Percentiles rank a stretch among this genome's conserved stretches.
phyloP scores from a whole-genome alignment of 116 monocot genomes.

The Papilionanthe hybrid region DNA sequence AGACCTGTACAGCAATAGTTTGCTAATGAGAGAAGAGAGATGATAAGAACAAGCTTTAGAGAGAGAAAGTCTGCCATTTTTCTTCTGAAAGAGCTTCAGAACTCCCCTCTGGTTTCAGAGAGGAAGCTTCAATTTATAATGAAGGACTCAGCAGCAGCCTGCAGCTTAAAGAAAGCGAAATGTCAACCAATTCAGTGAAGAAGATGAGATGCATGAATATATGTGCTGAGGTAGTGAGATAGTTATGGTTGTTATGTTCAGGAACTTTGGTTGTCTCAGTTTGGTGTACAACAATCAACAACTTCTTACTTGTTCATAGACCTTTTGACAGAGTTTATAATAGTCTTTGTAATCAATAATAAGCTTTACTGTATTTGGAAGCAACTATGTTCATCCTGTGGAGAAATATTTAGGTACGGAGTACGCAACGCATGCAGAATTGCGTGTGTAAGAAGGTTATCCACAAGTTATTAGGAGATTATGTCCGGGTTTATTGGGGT shows the following conservation, averaged over 20 bases:
- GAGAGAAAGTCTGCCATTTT: neutral
- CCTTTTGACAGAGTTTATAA: neutral
- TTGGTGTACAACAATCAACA: constrained; percentile 13
- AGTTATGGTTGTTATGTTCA: constrained; percentile 2
- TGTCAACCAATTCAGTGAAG: neutral
- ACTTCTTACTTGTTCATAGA: neutral
- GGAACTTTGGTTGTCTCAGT: neutral
- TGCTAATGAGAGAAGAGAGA: constrained; percentile 5
- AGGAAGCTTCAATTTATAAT: neutral
- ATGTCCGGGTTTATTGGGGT: too few species aligned
- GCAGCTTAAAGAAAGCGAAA: neutral
- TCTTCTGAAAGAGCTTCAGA: neutral
- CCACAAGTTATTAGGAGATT: too few species aligned
- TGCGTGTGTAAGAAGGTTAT: too few species aligned
- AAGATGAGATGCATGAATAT: too few species aligned
- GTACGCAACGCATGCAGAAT: too few species aligned
- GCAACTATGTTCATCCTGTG: too few species aligned
- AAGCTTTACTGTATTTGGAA: neutral
- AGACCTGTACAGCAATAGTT: constrained; percentile 3
- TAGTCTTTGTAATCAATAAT: too few species aligned
- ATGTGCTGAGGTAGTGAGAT: neutral
- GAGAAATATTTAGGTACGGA: too few species aligned
- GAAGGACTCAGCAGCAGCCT: neutral
- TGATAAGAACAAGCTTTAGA: neutral
- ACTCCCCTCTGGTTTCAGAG: neutral